Conservation (phyloP, 441 rosid genomes). For the Kokia cookei region DNA sequence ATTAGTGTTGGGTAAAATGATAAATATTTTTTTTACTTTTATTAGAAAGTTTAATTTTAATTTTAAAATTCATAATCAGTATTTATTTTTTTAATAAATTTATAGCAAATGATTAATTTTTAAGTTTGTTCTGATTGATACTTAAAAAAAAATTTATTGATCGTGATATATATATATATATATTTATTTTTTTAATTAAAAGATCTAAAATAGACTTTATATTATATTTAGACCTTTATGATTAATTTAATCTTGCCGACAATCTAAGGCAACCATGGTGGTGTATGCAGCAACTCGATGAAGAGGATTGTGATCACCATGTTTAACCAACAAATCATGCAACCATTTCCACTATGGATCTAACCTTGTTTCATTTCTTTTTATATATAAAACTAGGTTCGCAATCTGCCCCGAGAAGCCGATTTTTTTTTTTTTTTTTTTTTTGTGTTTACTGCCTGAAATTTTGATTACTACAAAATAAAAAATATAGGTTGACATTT, state of each 20-base stretch:
- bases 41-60: too few relatives aligned
- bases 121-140: too few relatives aligned
- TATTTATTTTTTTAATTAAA: too few relatives aligned
- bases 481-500: too few relatives aligned
- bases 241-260: background rate
- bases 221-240: too few relatives aligned
- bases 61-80: too few relatives aligned
- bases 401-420: slow-evolving; percentile 37
- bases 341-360: background rate
- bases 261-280: background rate
- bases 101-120: too few relatives aligned
- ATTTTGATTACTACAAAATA: background rate
- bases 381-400: background rate
- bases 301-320: too few relatives aligned
- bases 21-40: too few relatives aligned
- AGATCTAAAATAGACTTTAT: background rate
- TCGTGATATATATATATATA: background rate
- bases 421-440: slow-evolving; percentile 15
- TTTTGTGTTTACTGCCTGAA: background rate
- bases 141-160: background rate
- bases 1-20: too few relatives aligned
- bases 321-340: background rate
- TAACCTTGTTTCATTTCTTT: background rate
- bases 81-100: too few relatives aligned
- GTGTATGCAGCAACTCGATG: background rate